phyloP scores from a whole-genome alignment of 257 asterid species.

The Penstemon eatonii region DNA sequence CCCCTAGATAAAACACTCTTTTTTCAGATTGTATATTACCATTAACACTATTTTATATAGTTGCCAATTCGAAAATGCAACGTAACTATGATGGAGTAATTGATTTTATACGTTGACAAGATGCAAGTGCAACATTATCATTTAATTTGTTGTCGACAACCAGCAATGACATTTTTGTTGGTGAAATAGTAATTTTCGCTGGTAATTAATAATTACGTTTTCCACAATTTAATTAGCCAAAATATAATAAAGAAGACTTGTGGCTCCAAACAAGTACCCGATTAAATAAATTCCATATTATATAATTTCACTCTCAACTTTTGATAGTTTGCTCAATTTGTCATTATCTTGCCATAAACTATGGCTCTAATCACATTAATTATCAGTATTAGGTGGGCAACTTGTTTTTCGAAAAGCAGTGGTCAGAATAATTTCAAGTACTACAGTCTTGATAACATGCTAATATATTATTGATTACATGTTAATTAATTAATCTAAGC shows the following conservation, averaged over 20 bases:
- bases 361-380: slow-evolving; percentile 37
- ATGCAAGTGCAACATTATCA: too few species aligned
- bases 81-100: too few species aligned
- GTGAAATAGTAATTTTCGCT: too few species aligned
- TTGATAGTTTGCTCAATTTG: slow-evolving; percentile 32
- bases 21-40: too few species aligned
- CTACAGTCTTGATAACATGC: slow-evolving; percentile 37
- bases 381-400: slow-evolving; percentile 49
- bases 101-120: too few species aligned
- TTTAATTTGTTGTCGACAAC: too few species aligned
- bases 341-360: slow-evolving; percentile 53
- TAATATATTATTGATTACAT: slow-evolving; percentile 24
- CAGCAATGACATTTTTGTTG: too few species aligned
- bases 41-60: too few species aligned
- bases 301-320: slow-evolving; percentile 20
- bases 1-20: too few species aligned
- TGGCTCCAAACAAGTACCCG: slow-evolving; percentile 16
- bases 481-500: slow-evolving; percentile 21
- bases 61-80: too few species aligned
- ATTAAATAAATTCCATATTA: not conserved
- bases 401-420: slow-evolving; percentile 45
- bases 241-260: not conserved
- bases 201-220: too few species aligned
- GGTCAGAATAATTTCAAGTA: slow-evolving; percentile 40
- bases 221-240: too few species aligned